Evolutionary conservation across 441 rosid species (phyloP).

Genomic region (Capsella rubella): DNA sequence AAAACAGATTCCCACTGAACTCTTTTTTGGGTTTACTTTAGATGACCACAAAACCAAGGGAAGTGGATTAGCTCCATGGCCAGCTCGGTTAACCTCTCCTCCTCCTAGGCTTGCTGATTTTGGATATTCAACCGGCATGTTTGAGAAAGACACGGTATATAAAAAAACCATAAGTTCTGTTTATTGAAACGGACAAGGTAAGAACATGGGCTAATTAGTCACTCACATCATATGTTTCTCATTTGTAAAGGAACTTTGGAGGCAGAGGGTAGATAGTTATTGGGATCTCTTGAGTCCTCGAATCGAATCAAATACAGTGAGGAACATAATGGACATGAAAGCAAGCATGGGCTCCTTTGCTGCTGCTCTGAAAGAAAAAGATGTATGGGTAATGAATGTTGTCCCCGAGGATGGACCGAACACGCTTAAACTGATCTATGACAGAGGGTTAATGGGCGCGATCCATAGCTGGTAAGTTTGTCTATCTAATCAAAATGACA

Average conservation of each 20-base stretch:
- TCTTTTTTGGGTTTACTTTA: constrained; percentile 42
- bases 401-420: constrained; percentile 88
- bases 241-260: constrained; percentile 71
- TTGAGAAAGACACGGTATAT: constrained; percentile 81
- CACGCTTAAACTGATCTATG: constrained; percentile 83
- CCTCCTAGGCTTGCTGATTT: constrained; percentile 91
- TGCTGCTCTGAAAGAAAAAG: constrained; percentile 77
- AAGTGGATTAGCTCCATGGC: constrained; percentile 96
- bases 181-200: neutral
- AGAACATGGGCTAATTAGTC: constrained; percentile 3
- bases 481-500: constrained; percentile 15
- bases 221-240: constrained; percentile 29
- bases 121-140: constrained; percentile 80
- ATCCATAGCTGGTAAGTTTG: constrained; percentile 77
- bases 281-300: constrained; percentile 83
- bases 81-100: constrained; percentile 77
- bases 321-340: constrained; percentile 97
- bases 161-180: neutral
- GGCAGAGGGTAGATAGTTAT: constrained; percentile 69
- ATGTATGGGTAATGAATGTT: constrained; percentile 97
- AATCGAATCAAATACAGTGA: constrained; percentile 65
- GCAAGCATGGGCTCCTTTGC: constrained; percentile 86
- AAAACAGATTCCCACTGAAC: constrained; percentile 33
- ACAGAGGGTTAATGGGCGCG: constrained; percentile 86
- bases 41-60: constrained; percentile 80